Base-by-base conservation (phyloP, 108 stramenopile genomes). In the Cylindrotheca fusiformis region DNA sequence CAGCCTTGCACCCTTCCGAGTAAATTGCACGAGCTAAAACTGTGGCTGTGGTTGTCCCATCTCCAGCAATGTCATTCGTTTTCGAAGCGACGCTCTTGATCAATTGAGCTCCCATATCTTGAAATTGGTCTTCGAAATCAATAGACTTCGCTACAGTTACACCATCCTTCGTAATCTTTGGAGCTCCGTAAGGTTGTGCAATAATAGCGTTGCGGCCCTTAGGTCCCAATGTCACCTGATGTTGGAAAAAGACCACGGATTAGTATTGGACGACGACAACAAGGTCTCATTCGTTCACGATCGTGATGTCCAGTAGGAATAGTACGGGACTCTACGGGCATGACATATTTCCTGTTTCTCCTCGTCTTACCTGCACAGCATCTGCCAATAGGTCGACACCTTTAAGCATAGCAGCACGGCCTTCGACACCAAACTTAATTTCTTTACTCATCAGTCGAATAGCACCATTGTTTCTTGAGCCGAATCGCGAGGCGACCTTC, bases 101-200 rank as follows among this genome's bases (percentile, higher is more conserved):
- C 49, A 94, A 78, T 60, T 93, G 89, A 0, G 98, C 99, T 22
- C 99, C 99, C 97, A 99, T 98, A 76, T 99, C 96, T 80, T 97
- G 91, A 68, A 97, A 97, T 60, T 90, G 91, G 79, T 99, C 95
- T 65, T 94, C 96, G 68, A 99, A 98, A 80, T 99, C 99, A 67
- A 99, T 98, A 68, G 91, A 77, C 83, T 99, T 99, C 65, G 99
- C 99, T 19, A 99, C 99, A 5, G 99, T 98, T 20, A 99, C 99
- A 53, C 99, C 99, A 76, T 99, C 98, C 86, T 99, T 99, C 65
- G 99, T 99, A 72, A 99, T 98, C 80, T 98, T 98, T 32, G 99
- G 97, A 27, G 97, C 77, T n/a, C 99, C 99, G 71, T 95, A 99
- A 30, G 97, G 85, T 79, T 99, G 99, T 27, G 95, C 95, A 70